These are phyloP conservation scores for Kodamaea plutei DNA, from an alignment of 1,139 yeast species.

Conservation along the genomic window DNA sequence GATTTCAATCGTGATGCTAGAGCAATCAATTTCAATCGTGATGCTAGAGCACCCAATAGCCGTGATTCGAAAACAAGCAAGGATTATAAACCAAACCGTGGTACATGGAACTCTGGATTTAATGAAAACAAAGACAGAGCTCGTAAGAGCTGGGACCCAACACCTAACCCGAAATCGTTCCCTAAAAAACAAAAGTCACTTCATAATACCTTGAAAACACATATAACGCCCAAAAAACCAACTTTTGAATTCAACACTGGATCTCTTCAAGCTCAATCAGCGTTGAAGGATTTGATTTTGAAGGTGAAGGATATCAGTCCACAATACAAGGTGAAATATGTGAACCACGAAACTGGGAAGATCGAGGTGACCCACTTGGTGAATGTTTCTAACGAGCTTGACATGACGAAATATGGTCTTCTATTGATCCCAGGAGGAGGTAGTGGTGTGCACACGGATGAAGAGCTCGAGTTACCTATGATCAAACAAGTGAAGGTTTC, in stretches of 20 bases:
- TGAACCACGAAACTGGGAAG: constrained; percentile 22
- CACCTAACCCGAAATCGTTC: no score
- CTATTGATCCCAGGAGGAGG: constrained; percentile 21
- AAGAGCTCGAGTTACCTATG: constrained; percentile 26
- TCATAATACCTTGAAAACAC: no score
- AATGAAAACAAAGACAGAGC: no score
- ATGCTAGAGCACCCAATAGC: no score
- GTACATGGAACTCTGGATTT: no score
- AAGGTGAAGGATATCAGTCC: constrained; percentile 21
- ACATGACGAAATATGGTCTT: constrained; percentile 30
- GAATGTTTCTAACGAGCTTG: constrained; percentile 27
- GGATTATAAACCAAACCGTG: no score
- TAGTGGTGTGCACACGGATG: no score
- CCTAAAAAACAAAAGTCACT: no score
- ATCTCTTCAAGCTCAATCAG: constrained; percentile 23
- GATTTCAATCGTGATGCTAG: no score
- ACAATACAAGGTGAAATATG: constrained; percentile 24
- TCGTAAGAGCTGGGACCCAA: no score
- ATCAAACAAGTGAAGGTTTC: constrained; percentile 24
- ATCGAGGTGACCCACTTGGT: constrained; percentile 21
- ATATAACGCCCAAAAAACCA: constrained; percentile 6
- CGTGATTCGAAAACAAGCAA: no score
- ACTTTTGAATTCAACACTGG: constrained; percentile 18
- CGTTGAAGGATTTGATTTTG: constrained; percentile 28
- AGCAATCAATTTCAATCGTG: no score